Conservation (phyloP, 192 early-diverging fungal genomes). For the Martensiomyces pterosporus region DNA sequence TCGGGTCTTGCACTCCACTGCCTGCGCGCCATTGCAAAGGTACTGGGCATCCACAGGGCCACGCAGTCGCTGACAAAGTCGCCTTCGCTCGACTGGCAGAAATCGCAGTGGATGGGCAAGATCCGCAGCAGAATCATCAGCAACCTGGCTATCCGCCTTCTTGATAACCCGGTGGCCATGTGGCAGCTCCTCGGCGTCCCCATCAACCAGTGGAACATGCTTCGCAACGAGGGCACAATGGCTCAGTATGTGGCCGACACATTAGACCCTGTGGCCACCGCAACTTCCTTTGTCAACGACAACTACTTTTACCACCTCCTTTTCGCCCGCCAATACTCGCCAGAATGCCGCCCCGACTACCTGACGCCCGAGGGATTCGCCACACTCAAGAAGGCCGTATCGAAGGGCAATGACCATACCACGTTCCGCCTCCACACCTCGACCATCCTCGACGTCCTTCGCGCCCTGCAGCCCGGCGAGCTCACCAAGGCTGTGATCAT, state of each 20-base stretch:
- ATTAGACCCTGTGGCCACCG: constrained; percentile 66
- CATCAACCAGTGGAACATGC: constrained; percentile 81
- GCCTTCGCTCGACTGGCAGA: constrained; percentile 57
- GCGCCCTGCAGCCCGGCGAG: constrained; percentile 57
- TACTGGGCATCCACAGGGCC: constrained; percentile 55
- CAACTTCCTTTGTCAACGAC: constrained; percentile 59
- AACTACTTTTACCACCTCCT: constrained; percentile 87
- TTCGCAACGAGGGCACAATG: constrained; percentile 71
- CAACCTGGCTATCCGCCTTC: constrained; percentile 56
- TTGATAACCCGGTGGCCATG: constrained; percentile 77
- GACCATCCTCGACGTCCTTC: constrained; percentile 67
- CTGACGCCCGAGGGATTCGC: constrained; percentile 68
- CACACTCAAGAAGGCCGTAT: constrained; percentile 46
- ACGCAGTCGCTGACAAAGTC: constrained; percentile 57
- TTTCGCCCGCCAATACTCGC: constrained; percentile 68
- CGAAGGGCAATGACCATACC: constrained; percentile 6
- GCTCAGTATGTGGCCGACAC: constrained; percentile 78
- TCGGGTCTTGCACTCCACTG: constrained; percentile 72
- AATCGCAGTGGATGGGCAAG: constrained; percentile 59
- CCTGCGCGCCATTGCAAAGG: constrained; percentile 57
- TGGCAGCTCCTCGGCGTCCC: constrained; percentile 85
- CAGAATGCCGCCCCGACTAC: constrained; percentile 67
- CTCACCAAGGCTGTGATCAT: constrained; percentile 74
- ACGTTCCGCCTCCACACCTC: constrained; percentile 78
- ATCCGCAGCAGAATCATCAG: constrained; percentile 63